Conservation (phyloP, 306 rosid species). For the Sechiopsis laciniata region DNA sequence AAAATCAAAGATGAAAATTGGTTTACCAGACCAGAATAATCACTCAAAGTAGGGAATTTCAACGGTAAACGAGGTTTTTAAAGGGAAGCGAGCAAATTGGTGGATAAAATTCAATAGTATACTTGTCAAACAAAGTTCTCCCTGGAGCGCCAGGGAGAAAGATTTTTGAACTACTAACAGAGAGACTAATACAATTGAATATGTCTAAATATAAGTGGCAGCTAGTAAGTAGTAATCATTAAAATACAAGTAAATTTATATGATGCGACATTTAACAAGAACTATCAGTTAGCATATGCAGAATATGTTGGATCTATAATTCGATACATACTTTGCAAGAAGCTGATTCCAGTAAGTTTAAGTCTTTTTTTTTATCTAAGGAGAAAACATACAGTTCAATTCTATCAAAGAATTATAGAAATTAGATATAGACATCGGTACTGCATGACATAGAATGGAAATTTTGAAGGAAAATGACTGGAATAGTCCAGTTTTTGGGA, state of each 20-base stretch:
- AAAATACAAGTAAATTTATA: not conserved
- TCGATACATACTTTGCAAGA: not conserved
- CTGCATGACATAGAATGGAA: slow-evolving; percentile 3
- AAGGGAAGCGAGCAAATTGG: not conserved
- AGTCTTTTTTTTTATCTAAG: not conserved
- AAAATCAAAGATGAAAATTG: not conserved
- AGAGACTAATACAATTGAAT: not conserved
- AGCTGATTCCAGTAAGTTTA: not conserved
- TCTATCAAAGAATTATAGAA: not conserved
- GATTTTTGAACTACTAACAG: not conserved
- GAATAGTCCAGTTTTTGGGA: not conserved
- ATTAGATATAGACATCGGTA: not conserved
- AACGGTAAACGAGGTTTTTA: not conserved
- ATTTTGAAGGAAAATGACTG: too few relatives aligned
- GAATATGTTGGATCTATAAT: not conserved
- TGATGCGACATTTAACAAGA: slow-evolving; percentile 6
- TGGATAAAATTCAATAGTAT: not conserved
- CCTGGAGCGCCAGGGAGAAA: not conserved
- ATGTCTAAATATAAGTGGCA: slow-evolving; percentile 1
- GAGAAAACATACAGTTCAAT: not conserved
- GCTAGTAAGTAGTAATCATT: not conserved
- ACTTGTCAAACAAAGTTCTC: not conserved
- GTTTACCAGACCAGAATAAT: slow-evolving; percentile 15
- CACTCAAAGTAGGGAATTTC: slow-evolving; percentile 1
- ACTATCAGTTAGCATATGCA: slow-evolving; percentile 7